These are phyloP conservation scores for Capronia americana DNA, from an alignment of 2,329 filamentous ascomycete species.

Conservation along the genomic window DNA sequence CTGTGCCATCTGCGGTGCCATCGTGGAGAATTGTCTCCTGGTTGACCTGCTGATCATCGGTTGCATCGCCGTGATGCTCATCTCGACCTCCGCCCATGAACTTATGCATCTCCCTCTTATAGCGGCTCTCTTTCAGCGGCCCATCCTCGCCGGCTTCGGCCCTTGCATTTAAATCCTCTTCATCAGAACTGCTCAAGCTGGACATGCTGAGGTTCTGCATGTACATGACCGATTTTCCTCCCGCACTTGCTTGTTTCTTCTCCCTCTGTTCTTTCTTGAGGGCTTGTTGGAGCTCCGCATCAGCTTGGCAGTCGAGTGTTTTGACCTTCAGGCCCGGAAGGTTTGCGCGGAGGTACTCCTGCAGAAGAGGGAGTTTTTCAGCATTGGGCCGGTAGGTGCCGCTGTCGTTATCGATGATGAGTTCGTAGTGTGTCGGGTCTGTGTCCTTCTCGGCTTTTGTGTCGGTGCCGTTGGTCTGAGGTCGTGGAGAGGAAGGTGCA, in stretches of 20 bases:
- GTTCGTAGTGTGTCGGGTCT: conserved; percentile 72
- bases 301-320: conserved; percentile 73
- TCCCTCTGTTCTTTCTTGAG: conserved; percentile 79
- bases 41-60: conserved; percentile 4
- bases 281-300: conserved; percentile 72
- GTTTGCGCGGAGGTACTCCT: conserved; percentile 72
- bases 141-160: conserved; percentile 24
- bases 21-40: background rate
- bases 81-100: conserved; percentile 33
- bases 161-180: conserved; percentile 61
- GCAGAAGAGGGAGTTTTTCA: conserved; percentile 72
- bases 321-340: conserved; percentile 78
- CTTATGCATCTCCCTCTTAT: conserved; percentile 36
- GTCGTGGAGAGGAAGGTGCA: background rate
- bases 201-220: conserved; percentile 57
- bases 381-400: conserved; percentile 92
- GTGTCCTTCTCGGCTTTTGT: conserved; percentile 36
- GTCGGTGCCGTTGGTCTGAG: background rate
- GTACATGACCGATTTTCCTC: conserved; percentile 60
- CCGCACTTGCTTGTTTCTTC: conserved; percentile 68
- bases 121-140: conserved; percentile 24
- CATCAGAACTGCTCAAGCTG: conserved; percentile 62
- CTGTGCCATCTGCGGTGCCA: background rate
- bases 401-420: conserved; percentile 93
- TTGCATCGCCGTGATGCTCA: conserved; percentile 25